These are phyloP conservation scores for Aspergillus felis DNA, from an alignment of 2,329 filamentous ascomycete species.

Conservation along the genomic window DNA sequence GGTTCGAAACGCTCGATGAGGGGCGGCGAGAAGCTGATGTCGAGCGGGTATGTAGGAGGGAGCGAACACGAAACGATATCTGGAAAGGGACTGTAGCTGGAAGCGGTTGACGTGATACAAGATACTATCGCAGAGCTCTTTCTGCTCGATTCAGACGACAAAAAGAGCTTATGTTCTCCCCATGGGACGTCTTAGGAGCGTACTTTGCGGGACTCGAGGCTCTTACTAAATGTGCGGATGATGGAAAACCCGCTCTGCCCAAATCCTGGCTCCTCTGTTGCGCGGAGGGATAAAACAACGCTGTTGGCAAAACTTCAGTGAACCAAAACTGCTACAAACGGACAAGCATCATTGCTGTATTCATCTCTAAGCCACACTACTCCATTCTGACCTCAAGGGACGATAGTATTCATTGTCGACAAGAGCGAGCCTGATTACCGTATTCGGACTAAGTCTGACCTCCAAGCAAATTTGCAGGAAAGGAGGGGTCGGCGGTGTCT, in stretches of 20 bases:
- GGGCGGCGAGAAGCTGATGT: constrained; percentile 5
- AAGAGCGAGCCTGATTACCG: background rate
- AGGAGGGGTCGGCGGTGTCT: constrained; percentile 18
- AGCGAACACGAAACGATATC: constrained; percentile 15
- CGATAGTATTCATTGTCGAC: background rate
- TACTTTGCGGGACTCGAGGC: constrained; percentile 25
- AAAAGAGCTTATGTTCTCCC: constrained; percentile 18
- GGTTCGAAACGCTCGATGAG: background rate
- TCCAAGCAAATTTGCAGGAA: constrained; percentile 10
- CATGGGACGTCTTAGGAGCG: constrained; percentile 20
- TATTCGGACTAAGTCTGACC: constrained; percentile 6
- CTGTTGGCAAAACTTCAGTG: constrained; percentile 6
- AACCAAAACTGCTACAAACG: constrained; percentile 7
- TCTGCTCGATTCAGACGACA: constrained; percentile 20
- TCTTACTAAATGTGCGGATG: constrained; percentile 26
- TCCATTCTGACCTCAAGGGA: background rate
- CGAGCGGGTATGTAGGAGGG: constrained; percentile 7
- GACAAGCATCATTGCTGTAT: background rate
- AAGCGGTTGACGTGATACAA: constrained; percentile 22
- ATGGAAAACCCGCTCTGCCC: constrained; percentile 18
- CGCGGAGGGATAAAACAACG: constrained; percentile 11
- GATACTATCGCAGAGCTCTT: constrained; percentile 12
- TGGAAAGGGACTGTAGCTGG: constrained; percentile 19
- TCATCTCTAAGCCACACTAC: background rate
- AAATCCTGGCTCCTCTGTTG: constrained; percentile 13